Evolutionary conservation across 768 basidiomycete genomes (phyloP).

Genomic region (Panaeolus papilionaceus): DNA sequence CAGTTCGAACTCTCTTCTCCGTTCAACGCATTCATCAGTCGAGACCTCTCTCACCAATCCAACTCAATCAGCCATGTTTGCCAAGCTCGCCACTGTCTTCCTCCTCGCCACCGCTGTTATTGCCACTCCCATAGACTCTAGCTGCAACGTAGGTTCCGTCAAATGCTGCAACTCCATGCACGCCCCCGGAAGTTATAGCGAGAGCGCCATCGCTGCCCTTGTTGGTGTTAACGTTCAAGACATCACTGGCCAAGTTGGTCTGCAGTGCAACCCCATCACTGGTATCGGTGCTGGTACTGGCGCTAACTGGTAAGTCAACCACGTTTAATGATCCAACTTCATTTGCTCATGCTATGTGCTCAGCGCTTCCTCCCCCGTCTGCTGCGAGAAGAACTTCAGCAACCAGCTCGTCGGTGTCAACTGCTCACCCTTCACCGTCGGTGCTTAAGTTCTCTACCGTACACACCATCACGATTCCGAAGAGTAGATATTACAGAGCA

Average conservation of each 20-base stretch:
- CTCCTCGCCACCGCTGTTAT: conserved; percentile 1
- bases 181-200: conserved; percentile 13
- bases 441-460: neutral
- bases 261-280: conserved; percentile 36
- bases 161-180: neutral
- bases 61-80: neutral
- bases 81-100: conserved; percentile 7
- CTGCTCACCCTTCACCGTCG: conserved; percentile 4
- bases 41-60: neutral
- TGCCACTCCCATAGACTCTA: neutral
- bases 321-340: neutral
- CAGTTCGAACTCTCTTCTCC: neutral
- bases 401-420: conserved; percentile 13
- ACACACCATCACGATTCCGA: neutral
- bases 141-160: neutral
- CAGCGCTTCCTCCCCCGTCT: conserved; percentile 36
- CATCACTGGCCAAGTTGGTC: conserved; percentile 31
- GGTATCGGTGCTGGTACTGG: conserved; percentile 29
- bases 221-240: conserved; percentile 31
- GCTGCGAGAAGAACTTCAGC: conserved; percentile 36
- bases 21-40: neutral
- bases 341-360: neutral
- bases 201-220: conserved; percentile 26
- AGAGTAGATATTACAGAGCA: neutral
- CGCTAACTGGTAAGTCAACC: conserved; percentile 27